Evolutionary conservation across 1,139 yeast genomes (phyloP).

Genomic region (Candida mesenterica): DNA sequence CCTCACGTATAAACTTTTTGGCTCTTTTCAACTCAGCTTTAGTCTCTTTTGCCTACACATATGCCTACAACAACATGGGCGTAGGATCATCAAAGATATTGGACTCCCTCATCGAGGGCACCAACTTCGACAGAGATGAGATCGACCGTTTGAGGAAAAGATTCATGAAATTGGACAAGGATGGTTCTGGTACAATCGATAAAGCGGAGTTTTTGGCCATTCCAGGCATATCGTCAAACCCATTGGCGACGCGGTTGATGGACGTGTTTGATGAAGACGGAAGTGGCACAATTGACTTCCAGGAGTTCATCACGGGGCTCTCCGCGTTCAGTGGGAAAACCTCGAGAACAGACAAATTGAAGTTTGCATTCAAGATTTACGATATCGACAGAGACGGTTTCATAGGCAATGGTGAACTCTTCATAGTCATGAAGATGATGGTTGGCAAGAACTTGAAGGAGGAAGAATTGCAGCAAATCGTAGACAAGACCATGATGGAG

Average conservation of each 20-base stretch:
- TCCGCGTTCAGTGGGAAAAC: constrained; percentile 93
- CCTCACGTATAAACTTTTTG: too few relatives aligned
- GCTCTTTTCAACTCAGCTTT: too few relatives aligned
- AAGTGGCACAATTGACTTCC: constrained; percentile 91
- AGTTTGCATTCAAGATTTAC: constrained; percentile 89
- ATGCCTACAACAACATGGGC: constrained; percentile 48
- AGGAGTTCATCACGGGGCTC: constrained; percentile 87
- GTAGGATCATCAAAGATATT: constrained; percentile 64
- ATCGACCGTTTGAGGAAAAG: constrained; percentile 87
- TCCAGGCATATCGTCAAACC: constrained; percentile 90
- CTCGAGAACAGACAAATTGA: constrained; percentile 75
- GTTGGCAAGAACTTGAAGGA: constrained; percentile 89
- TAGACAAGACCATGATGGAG: constrained; percentile 93
- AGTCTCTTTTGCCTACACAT: too few relatives aligned
- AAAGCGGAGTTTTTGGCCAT: constrained; percentile 86
- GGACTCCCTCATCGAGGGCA: constrained; percentile 69
- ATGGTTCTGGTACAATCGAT: constrained; percentile 89
- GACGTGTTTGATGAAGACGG: constrained; percentile 94
- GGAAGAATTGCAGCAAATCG: constrained; percentile 88
- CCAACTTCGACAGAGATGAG: constrained; percentile 86
- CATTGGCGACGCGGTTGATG: constrained; percentile 84
- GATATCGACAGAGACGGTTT: constrained; percentile 95
- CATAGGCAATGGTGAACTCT: constrained; percentile 93
- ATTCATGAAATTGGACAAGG: constrained; percentile 93
- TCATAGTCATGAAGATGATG: constrained; percentile 92